Base-by-base conservation (phyloP, 108 stramenopile species). In the Schizochytrium sp. region DNA sequence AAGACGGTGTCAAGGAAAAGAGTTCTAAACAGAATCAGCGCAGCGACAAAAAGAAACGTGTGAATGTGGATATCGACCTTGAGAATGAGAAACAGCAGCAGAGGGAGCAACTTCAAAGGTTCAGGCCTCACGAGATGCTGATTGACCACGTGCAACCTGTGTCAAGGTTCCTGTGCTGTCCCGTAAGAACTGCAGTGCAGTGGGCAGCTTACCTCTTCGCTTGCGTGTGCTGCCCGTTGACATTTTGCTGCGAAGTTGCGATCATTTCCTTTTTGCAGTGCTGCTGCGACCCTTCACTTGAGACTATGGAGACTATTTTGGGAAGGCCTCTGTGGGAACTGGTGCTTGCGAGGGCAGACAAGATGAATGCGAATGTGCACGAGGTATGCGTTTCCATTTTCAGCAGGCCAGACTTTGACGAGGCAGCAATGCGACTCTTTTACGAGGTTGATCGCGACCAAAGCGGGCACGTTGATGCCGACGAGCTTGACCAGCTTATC, bases 181-280 rank as follows among this genome's bases (percentile, higher is more conserved):
- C 64, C 12, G 64, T 69, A 3, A 12, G 64, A 1, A 12, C 44
- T 7, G 64, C 64, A 5, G 64, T 69, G 28, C 42, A 38, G 19
- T 44, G 40, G 12, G 28, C 64, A 15, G 64, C 64, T 8, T 69
- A 44, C 64, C 64, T 69, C 42, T 44, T 69, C 42, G 44, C 64
- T 8, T 69, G 64, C 64, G 64, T 69, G 64, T 69, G 64, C 64
- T 69, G 64, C 64, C 64, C 64, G 19, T 44, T 69, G 42, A 69
- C 44, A 44, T 69, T 69, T 69, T 69, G 64, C 64, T 69, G 64
- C 64, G 64, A 69, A 44, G 42, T 69, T 38, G 64, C 42, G 42
- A 69, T 69, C 7, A 69, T 69, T 2, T 38, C 64, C 5, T 38
- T 69, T 44, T 15, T 69, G 1, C 64, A 44, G 42, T 69, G 64